Conservation (phyloP, 768 basidiomycete species). For the Coprinopsis marcescibilis region DNA sequence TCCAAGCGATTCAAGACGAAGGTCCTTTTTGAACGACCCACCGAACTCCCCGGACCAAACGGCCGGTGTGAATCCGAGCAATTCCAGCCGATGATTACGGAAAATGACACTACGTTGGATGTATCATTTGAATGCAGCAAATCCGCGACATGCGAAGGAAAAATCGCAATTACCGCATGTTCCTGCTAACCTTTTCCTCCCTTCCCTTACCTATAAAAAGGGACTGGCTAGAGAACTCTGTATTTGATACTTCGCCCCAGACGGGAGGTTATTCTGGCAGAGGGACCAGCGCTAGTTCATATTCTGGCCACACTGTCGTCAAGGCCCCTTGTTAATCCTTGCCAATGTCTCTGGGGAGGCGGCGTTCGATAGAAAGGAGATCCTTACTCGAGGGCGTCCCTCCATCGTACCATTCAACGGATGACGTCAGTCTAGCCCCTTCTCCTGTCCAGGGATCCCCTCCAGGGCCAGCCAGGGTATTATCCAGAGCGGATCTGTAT, state of each 20-base stretch:
- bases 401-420: constrained; percentile 41
- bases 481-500: constrained; percentile 47
- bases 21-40: neutral
- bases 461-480: constrained; percentile 33
- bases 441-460: constrained; percentile 21
- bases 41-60: constrained; percentile 19
- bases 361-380: constrained; percentile 45
- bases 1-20: neutral
- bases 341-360: constrained; percentile 40
- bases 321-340: constrained; percentile 19
- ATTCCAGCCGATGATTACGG: constrained; percentile 37
- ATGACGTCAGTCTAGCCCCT: constrained; percentile 31
- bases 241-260: neutral
- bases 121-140: constrained; percentile 14
- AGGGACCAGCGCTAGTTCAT: too few relatives aligned
- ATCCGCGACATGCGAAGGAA: constrained; percentile 23
- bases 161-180: constrained; percentile 26
- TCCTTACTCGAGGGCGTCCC: constrained; percentile 50
- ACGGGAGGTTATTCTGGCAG: constrained; percentile 25
- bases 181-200: constrained; percentile 22
- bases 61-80: constrained; percentile 27
- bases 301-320: constrained; percentile 13
- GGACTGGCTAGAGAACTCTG: constrained; percentile 1
- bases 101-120: constrained; percentile 32
- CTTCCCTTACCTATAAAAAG: constrained; percentile 11